Base-by-base conservation (phyloP, 2,329 filamentous ascomycete species). In the Sclerotiophoma versabilis region DNA sequence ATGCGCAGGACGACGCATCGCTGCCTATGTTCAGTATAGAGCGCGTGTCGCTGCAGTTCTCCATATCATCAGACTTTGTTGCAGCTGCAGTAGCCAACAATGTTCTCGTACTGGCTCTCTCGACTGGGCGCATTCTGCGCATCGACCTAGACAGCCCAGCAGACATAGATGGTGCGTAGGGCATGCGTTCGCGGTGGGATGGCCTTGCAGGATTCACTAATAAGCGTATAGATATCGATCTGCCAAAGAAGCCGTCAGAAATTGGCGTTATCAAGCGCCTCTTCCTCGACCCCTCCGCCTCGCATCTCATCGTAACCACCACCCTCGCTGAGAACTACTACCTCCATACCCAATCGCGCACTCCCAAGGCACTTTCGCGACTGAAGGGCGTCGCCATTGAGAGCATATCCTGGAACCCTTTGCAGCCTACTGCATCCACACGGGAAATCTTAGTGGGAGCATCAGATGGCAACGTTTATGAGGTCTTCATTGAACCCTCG, bases 51-150 rank as follows among this genome's bases (percentile, higher is more conserved):
- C 87, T 98, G 59, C 91, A 95, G 75, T 99, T 99, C 82, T 89
- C 91, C 56, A 89, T 98, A 68, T 91, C 93, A 2, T 92, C 93
- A 62, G 91, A 97, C 76, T 98, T 99, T 72, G 95, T 96, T 41
- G 93, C 95, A 15, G 93, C 93, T 33, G 93, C 97, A 76, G 93
- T 98, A 50, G 93, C 93, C 61, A 98, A 99, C 77, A 97, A 99
- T 80, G 93, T 98, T 58, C 84, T 99, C 52, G 87, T 98, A 19
- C 82, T 99, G 45, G 95, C 95, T 33, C 84, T 99, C 30, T 93
- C 92, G 5, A 97, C 93, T 54, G 92, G 92, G 44, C 89, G 93
- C 65, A 95, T 99, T 60, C 80, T 99, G 55, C 87, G 95, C 57
- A 99, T 99, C 74, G 95, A 98, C 74, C 80, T 98, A 45, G 92